phyloP scores from a whole-genome alignment of 345 rosid species.

The Eucalyptus curtisii region DNA sequence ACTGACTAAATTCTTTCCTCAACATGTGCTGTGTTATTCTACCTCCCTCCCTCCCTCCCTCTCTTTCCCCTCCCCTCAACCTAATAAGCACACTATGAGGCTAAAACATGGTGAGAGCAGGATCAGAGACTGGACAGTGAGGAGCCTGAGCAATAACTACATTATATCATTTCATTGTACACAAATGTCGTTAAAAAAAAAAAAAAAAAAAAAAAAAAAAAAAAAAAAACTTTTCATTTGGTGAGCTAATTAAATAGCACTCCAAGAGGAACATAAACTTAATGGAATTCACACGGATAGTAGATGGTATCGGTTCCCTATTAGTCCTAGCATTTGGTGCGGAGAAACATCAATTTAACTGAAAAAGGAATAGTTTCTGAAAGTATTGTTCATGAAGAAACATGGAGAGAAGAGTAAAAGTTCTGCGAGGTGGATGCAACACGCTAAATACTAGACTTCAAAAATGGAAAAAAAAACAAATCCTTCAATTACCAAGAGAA shows the following conservation, averaged over 20 bases:
- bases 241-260: background rate
- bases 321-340: background rate
- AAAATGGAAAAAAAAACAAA: background rate
- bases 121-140: background rate
- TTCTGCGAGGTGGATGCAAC: background rate
- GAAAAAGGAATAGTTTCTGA: background rate
- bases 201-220: too few species aligned
- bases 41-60: background rate
- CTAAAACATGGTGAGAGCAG: background rate
- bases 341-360: background rate
- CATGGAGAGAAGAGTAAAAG: background rate
- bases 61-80: background rate
- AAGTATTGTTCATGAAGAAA: background rate
- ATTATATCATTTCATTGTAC: background rate
- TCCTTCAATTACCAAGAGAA: conserved; percentile 56
- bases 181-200: background rate
- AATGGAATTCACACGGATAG: background rate
- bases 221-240: background rate
- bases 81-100: background rate
- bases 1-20: background rate
- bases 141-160: background rate
- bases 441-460: background rate
- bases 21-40: background rate
- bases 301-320: background rate
- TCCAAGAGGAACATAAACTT: background rate